phyloP scores from a whole-genome alignment of 352 stramenopile genomes.

The Phytophthora citricola region DNA sequence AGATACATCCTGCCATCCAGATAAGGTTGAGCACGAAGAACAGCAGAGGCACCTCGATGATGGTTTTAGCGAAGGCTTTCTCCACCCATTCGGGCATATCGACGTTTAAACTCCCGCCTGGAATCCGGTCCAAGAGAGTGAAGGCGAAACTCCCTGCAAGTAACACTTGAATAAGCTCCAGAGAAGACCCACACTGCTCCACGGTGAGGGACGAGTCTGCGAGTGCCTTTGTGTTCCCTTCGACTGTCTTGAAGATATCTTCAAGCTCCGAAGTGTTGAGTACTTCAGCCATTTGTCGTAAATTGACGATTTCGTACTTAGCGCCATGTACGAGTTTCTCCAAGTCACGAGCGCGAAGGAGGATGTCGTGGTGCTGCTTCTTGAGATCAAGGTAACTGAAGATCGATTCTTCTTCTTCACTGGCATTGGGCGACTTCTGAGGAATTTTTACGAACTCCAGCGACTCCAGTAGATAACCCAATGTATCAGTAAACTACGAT shows the following conservation, averaged over 20 bases:
- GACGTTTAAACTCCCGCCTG: slow-evolving; percentile 89
- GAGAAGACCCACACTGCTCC: slow-evolving; percentile 63
- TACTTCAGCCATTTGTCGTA: slow-evolving; percentile 79
- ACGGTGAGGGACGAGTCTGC: slow-evolving; percentile 80
- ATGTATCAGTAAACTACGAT: slow-evolving; percentile 90
- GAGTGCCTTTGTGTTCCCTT: slow-evolving; percentile 89
- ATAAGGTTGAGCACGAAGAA: slow-evolving; percentile 93
- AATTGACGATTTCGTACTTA: slow-evolving; percentile 91
- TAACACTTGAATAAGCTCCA: slow-evolving; percentile 92
- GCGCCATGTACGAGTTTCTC: slow-evolving; percentile 93
- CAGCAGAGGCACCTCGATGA: slow-evolving; percentile 64
- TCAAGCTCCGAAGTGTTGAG: slow-evolving; percentile 91
- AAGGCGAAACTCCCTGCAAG: slow-evolving; percentile 93
- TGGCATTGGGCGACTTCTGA: slow-evolving; percentile 46
- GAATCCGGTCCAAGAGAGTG: slow-evolving; percentile 93
- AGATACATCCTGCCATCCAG: slow-evolving; percentile 80
- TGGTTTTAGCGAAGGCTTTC: slow-evolving; percentile 41
- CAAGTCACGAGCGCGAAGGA: slow-evolving; percentile 89
- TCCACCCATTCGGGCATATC: slow-evolving; percentile 86
- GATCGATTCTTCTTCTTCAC: slow-evolving; percentile 74
- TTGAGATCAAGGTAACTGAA: slow-evolving; percentile 94
- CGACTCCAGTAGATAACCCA: slow-evolving; percentile 95
- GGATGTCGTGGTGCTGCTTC: slow-evolving; percentile 88
- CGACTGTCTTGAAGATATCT: slow-evolving; percentile 89
- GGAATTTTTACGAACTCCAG: slow-evolving; percentile 88